phyloP scores from a whole-genome alignment of 192 early-diverging fungal genomes.

The Coemansia guatemalensis region DNA sequence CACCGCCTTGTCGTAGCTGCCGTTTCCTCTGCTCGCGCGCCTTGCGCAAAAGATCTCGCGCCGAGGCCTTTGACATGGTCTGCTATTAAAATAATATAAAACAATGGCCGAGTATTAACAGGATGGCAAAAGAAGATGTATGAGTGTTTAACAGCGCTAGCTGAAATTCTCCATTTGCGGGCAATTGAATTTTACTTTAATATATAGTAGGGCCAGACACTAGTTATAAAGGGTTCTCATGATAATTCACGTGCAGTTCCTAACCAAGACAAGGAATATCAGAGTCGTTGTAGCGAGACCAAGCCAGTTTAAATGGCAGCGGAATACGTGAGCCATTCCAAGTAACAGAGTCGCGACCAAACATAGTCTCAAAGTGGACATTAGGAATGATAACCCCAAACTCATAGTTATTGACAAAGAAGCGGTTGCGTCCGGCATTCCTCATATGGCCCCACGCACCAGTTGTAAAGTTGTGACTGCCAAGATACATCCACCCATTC shows the following conservation, averaged over 20 bases:
- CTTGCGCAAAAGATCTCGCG: constrained; percentile 37
- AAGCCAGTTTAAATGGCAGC: constrained; percentile 31
- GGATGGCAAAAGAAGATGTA: neutral
- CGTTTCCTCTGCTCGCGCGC: constrained; percentile 42
- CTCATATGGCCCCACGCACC: constrained; percentile 32
- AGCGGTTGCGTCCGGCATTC: neutral
- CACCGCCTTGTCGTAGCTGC: constrained; percentile 7
- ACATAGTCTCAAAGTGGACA: constrained; percentile 13
- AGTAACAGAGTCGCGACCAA: constrained; percentile 21
- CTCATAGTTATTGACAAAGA: constrained; percentile 42
- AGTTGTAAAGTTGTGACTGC: constrained; percentile 44
- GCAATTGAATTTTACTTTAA: no score
- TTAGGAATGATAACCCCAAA: constrained; percentile 36
- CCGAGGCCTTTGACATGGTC: constrained; percentile 28
- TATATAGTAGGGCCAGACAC: no score
- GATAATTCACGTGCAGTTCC: constrained; percentile 4
- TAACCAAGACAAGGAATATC: constrained; percentile 22
- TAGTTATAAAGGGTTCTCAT: neutral
- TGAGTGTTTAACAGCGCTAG: neutral
- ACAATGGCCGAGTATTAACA: neutral
- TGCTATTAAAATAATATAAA: neutral
- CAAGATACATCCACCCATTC: constrained; percentile 45
- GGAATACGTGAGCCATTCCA: constrained; percentile 27
- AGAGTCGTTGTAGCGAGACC: constrained; percentile 17
- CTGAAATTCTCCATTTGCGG: neutral